A percentile compares a stretch with the other conserved stretches of the same genome.
Evolutionary conservation across 2,329 filamentous ascomycete genomes (phyloP).

Genomic region (Davidsoniella virescens): DNA sequence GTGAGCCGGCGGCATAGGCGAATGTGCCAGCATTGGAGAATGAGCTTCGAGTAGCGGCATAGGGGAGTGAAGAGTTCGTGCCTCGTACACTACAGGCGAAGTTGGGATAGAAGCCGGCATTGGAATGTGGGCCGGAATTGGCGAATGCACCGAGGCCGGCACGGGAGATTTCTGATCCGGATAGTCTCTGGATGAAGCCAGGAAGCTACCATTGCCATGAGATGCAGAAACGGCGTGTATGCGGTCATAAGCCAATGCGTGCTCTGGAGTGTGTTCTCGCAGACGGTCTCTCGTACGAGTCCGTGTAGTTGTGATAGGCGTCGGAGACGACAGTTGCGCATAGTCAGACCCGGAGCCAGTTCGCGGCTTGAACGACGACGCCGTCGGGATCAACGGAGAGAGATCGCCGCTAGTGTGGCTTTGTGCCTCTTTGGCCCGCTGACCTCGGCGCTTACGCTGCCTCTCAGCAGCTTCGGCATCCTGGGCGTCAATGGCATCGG

Average conservation of each 20-base stretch:
- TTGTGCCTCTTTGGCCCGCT: conserved; percentile 9
- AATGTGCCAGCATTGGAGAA: conserved; percentile 1
- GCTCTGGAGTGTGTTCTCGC: conserved; percentile 8
- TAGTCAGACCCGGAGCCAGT: neutral
- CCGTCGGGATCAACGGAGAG: conserved; percentile 10
- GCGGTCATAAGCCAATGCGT: neutral
- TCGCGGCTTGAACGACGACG: conserved; percentile 3
- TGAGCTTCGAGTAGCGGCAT: neutral
- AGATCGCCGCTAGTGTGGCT: conserved; percentile 6
- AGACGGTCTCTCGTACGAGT: conserved; percentile 10
- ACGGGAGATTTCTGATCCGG: neutral
- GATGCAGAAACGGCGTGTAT: neutral
- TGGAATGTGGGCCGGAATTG: conserved; percentile 1
- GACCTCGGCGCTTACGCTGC: conserved; percentile 10
- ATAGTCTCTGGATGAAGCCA: neutral
- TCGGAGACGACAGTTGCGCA: conserved; percentile 5
- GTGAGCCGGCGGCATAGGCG: conserved; percentile 2
- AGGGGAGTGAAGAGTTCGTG: conserved; percentile 4
- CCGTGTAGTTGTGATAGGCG: conserved; percentile 7
- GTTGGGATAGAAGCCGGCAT: neutral
- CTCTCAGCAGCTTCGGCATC: conserved; percentile 12
- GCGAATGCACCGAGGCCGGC: neutral
- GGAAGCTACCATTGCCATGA: neutral
- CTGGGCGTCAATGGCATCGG: conserved; percentile 1
- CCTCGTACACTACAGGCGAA: conserved; percentile 1